phyloP scores from a whole-genome alignment of 768 basidiomycete species.

The Tylopilus balloui region DNA sequence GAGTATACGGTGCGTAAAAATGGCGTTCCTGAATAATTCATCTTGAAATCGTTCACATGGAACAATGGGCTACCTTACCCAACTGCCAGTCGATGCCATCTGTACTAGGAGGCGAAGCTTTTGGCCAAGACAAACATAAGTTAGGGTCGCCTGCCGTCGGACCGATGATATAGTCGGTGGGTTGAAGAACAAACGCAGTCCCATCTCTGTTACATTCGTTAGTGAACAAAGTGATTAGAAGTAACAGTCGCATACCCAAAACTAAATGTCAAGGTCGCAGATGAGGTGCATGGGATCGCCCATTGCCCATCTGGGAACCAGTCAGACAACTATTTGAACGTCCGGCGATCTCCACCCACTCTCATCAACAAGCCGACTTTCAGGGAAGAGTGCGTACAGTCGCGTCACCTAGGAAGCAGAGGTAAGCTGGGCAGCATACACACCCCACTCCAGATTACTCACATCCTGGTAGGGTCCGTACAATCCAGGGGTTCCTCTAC shows the following conservation, averaged over 20 bases:
- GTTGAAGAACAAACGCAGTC: conserved; percentile 54
- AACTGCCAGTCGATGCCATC: conserved; percentile 85
- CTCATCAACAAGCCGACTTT: conserved; percentile 65
- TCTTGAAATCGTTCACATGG: background rate
- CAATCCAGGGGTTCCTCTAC: conserved; percentile 65
- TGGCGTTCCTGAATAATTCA: conserved; percentile 42
- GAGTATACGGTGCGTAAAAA: conserved; percentile 77
- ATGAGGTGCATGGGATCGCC: conserved; percentile 68
- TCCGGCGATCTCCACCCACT: conserved; percentile 31
- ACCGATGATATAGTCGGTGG: conserved; percentile 76
- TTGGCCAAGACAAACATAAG: conserved; percentile 73
- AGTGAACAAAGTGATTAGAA: background rate
- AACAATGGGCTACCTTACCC: conserved; percentile 36
- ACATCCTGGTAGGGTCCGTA: conserved; percentile 80
- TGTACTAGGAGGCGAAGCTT: conserved; percentile 55
- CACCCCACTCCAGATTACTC: conserved; percentile 15
- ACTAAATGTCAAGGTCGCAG: conserved; percentile 54
- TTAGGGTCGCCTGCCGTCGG: conserved; percentile 58
- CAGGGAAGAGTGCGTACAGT: conserved; percentile 54
- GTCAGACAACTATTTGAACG: background rate
- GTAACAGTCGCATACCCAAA: conserved; percentile 52
- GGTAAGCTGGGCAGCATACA: background rate
- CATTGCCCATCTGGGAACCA: conserved; percentile 54
- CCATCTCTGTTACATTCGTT: conserved; percentile 19
- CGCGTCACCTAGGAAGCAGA: conserved; percentile 52